phyloP scores from a whole-genome alignment of 2,329 filamentous ascomycete species.

The Monilinia fructigena region DNA sequence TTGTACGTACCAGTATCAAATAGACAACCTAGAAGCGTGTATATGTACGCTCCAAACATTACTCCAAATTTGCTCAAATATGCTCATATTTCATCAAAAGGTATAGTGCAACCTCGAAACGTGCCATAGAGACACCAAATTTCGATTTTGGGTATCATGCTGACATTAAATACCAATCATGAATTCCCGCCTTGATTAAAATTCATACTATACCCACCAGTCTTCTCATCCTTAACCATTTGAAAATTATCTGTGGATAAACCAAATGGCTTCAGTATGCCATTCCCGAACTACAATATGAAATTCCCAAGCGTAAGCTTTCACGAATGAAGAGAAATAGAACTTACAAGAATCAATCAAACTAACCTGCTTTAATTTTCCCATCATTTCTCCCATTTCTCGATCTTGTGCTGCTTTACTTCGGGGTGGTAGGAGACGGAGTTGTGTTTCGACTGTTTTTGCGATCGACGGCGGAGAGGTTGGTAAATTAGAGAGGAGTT shows the following conservation, averaged over 20 bases:
- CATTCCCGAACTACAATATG: slow-evolving; percentile 69
- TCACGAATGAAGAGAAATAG: not conserved
- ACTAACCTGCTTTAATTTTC: slow-evolving; percentile 78
- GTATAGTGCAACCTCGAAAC: not conserved
- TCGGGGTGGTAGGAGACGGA: slow-evolving; percentile 63
- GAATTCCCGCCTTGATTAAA: slow-evolving; percentile 51
- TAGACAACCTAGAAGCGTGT: not conserved
- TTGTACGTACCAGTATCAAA: not conserved
- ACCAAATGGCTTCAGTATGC: slow-evolving; percentile 88
- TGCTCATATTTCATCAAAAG: not conserved
- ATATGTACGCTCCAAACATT: not conserved
- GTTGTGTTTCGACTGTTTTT: slow-evolving; percentile 64
- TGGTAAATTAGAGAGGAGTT: slow-evolving; percentile 56
- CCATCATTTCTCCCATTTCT: slow-evolving; percentile 97
- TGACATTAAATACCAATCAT: not conserved
- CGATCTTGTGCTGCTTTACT: slow-evolving; percentile 77
- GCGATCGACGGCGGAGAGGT: slow-evolving; percentile 64
- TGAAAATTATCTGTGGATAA: slow-evolving; percentile 93
- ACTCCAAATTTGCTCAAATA: not conserved
- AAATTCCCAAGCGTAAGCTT: slow-evolving; percentile 13
- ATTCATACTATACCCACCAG: slow-evolving; percentile 92
- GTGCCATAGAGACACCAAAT: not conserved
- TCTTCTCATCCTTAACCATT: slow-evolving; percentile 85
- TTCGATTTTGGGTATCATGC: not conserved
- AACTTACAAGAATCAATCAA: slow-evolving; percentile 14